Conservation (phyloP, 2,329 filamentous ascomycete genomes). For the Didymella exigua region DNA sequence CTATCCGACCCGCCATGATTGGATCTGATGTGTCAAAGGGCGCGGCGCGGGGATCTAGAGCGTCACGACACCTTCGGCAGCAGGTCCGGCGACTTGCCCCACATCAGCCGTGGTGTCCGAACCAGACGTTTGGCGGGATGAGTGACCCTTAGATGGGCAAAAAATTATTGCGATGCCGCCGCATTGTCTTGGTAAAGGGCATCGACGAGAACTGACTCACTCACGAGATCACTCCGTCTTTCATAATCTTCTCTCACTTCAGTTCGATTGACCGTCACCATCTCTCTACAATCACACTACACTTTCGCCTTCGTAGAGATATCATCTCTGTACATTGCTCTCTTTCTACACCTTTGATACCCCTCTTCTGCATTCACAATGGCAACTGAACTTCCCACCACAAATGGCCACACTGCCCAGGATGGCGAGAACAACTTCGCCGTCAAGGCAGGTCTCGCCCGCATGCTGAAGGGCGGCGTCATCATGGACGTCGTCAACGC, state of each 20-base stretch:
- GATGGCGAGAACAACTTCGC: slow-evolving; percentile 68
- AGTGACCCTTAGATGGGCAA: slow-evolving; percentile 27
- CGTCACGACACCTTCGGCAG: slow-evolving; percentile 7
- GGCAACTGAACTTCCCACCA: slow-evolving; percentile 56
- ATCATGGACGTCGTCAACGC: slow-evolving; percentile 99
- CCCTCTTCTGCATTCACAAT: slow-evolving; percentile 35
- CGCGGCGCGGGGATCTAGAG: slow-evolving; percentile 25
- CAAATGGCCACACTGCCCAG: slow-evolving; percentile 51
- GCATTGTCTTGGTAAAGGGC: slow-evolving; percentile 25
- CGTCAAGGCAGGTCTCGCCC: slow-evolving; percentile 92
- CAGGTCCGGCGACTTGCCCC: slow-evolving; percentile 14
- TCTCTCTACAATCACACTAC: not conserved
- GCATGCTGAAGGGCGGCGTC: slow-evolving; percentile 98
- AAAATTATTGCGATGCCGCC: slow-evolving; percentile 35
- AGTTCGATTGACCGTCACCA: not conserved
- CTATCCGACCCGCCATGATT: slow-evolving; percentile 20
- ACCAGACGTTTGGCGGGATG: slow-evolving; percentile 24
- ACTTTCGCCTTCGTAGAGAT: not conserved
- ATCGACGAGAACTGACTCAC: slow-evolving; percentile 32
- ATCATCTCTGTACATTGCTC: not conserved
- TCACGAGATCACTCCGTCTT: slow-evolving; percentile 17
- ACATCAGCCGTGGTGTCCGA: slow-evolving; percentile 16
- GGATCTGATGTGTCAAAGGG: slow-evolving; percentile 34
- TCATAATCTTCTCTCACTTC: slow-evolving; percentile 11
- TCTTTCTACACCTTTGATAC: not conserved